Evolutionary conservation across 768 basidiomycete species (phyloP).

Genomic region (Kwoniella botswanensis): DNA sequence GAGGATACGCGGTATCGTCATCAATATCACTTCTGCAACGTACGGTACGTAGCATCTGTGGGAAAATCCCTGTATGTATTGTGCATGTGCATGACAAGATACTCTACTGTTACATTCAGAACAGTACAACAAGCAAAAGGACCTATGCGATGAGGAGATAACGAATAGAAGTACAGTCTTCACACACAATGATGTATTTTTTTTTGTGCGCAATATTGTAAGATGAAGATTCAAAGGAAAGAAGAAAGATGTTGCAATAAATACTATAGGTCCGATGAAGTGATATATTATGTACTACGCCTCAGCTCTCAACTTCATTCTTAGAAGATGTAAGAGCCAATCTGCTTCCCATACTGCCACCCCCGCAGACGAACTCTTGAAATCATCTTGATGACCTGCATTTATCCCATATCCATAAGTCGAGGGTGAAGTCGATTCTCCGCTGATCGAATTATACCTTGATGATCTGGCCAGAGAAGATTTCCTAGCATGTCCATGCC

Average conservation of each 20-base stretch:
- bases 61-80: too few relatives aligned
- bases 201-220: too few relatives aligned
- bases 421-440: constrained; percentile 12
- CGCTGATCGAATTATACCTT: constrained; percentile 14
- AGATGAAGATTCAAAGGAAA: background rate
- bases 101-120: too few relatives aligned
- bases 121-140: too few relatives aligned
- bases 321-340: constrained; percentile 49
- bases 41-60: too few relatives aligned
- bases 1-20: too few relatives aligned
- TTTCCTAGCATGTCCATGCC: constrained; percentile 2
- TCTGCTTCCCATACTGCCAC: constrained; percentile 53
- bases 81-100: too few relatives aligned
- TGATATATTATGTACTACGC: constrained; percentile 17
- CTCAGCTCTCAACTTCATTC: constrained; percentile 43
- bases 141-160: too few relatives aligned
- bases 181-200: too few relatives aligned
- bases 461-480: constrained; percentile 31
- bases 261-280: background rate
- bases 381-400: background rate
- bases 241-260: background rate
- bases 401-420: constrained; percentile 9
- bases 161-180: too few relatives aligned
- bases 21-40: too few relatives aligned
- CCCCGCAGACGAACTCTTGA: constrained; percentile 23